phyloP scores from a whole-genome alignment of 208 protist species.

The Entamoeba histolytica region DNA sequence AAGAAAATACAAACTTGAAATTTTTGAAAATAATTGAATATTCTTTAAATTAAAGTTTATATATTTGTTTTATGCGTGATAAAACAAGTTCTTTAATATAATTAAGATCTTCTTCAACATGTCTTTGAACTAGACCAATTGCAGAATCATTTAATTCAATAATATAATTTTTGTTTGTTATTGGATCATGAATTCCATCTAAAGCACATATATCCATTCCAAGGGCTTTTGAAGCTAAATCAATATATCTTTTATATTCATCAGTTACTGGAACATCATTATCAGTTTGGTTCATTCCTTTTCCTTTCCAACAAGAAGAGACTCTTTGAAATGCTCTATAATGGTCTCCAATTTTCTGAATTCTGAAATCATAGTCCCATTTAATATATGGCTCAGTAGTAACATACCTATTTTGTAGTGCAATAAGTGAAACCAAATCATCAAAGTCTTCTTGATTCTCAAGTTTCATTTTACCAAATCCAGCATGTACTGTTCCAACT shows the following conservation, averaged over 20 bases:
- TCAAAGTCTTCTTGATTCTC: neutral
- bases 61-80: neutral
- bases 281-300: neutral
- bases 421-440: neutral
- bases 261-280: neutral
- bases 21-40: neutral
- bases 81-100: neutral
- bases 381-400: neutral
- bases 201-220: neutral
- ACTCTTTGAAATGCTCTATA: neutral
- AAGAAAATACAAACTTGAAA: neutral
- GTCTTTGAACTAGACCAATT: neutral
- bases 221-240: neutral
- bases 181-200: neutral
- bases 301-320: neutral
- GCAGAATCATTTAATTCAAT: neutral
- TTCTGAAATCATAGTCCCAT: neutral
- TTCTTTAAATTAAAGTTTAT: too few relatives aligned
- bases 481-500: neutral
- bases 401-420: neutral
- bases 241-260: neutral
- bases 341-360: neutral
- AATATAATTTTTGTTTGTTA: neutral
- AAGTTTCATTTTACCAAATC: neutral
- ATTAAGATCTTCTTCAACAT: neutral